These are phyloP conservation scores for Pythium grandisporangium DNA, from an alignment of 352 stramenopile species.

Conservation along the genomic window DNA sequence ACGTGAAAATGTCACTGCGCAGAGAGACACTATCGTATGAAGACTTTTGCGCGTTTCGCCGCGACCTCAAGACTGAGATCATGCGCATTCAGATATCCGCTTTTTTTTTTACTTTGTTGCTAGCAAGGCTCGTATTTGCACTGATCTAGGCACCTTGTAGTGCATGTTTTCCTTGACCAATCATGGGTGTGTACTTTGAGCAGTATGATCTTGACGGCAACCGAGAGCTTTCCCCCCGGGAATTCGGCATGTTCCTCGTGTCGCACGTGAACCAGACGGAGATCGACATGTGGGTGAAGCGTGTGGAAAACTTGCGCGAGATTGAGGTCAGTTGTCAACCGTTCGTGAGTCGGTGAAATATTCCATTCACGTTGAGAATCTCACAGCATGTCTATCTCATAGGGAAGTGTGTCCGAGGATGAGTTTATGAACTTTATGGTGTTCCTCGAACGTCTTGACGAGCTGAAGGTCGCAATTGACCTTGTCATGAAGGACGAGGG, in stretches of 20 bases:
- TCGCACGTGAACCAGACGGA: slow-evolving; percentile 77
- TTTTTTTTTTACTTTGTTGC: too few relatives aligned
- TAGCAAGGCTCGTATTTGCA: too few relatives aligned
- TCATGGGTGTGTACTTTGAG: slow-evolving; percentile 71
- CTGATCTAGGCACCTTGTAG: too few relatives aligned
- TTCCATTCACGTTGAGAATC: too few relatives aligned
- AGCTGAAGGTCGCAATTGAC: slow-evolving; percentile 79
- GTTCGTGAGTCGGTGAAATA: not conserved
- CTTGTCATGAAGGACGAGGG: slow-evolving; percentile 77
- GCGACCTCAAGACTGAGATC: slow-evolving; percentile 71
- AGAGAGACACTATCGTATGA: slow-evolving; percentile 77
- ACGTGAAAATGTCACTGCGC: not conserved
- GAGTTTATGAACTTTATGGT: slow-evolving; percentile 82
- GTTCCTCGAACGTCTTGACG: slow-evolving; percentile 76
- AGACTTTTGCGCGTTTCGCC: slow-evolving; percentile 68
- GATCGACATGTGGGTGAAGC: slow-evolving; percentile 73
- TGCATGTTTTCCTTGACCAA: slow-evolving; percentile 49
- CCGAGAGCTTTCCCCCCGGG: slow-evolving; percentile 65
- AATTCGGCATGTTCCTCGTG: slow-evolving; percentile 85
- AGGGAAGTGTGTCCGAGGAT: slow-evolving; percentile 66
- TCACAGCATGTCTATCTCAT: not conserved
- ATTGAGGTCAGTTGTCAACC: slow-evolving; percentile 26
- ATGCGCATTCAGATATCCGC: slow-evolving; percentile 88
- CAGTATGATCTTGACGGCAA: slow-evolving; percentile 83
- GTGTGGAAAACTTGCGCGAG: slow-evolving; percentile 53